Percentiles rank a stretch among this genome's conserved stretches.
phyloP scores from a whole-genome alignment of 805 yeast species.

The Saccharomycopsis vini region DNA sequence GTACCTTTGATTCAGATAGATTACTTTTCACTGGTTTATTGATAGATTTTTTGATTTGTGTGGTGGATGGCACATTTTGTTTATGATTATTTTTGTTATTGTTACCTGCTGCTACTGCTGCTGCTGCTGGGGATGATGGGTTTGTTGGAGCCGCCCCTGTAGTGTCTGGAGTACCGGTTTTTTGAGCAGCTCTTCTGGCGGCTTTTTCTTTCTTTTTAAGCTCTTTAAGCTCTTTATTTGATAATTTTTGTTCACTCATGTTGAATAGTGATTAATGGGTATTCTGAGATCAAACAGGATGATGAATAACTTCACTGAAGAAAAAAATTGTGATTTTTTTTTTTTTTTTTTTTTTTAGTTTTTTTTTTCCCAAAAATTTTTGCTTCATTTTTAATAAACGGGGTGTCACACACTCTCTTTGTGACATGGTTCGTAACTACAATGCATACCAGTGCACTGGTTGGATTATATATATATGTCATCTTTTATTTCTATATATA shows the following conservation, averaged over 20 bases:
- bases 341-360: no score
- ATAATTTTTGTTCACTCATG: conserved; percentile 23
- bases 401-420: no score
- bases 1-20: conserved; percentile 36
- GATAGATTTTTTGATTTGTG: conserved; percentile 42
- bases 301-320: no score
- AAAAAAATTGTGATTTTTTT: no score
- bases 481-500: no score
- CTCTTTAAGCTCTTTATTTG: conserved; percentile 81
- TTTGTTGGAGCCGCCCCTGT: conserved; percentile 3
- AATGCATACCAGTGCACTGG: no score
- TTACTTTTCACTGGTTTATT: conserved; percentile 34
- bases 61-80: conserved; percentile 37
- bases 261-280: neutral
- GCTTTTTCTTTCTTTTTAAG: conserved; percentile 84
- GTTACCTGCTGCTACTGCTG: neutral
- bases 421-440: no score
- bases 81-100: conserved; percentile 19
- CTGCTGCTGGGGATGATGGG: neutral
- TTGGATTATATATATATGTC: no score
- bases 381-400: no score
- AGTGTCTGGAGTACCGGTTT: no score
- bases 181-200: conserved; percentile 84
- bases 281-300: no score
- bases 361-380: no score